These are phyloP conservation scores for Hyphopichia burtonii DNA, from an alignment of 1,139 yeast genomes.

Conservation along the genomic window DNA sequence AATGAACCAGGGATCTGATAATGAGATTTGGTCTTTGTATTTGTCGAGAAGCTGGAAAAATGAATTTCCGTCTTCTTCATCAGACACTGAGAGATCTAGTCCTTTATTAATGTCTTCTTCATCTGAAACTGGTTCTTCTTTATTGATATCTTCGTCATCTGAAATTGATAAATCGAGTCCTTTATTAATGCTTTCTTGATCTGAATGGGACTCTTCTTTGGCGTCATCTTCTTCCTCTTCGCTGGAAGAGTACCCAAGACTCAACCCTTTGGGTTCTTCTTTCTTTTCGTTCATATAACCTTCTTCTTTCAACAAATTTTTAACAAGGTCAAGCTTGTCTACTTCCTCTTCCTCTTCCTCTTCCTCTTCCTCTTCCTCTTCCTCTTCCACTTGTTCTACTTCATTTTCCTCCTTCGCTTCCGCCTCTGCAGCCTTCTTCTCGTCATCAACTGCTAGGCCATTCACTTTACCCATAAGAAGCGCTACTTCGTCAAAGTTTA, in stretches of 20 bases:
- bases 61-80: conserved; percentile 12
- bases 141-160: conserved; percentile 10
- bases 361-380: conserved; percentile 3
- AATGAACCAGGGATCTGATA: conserved; percentile 39
- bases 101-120: conserved; percentile 9
- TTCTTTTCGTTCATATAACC: conserved; percentile 12
- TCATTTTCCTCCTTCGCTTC: conserved; percentile 9
- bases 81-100: conserved; percentile 20
- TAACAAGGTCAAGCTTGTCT: conserved; percentile 10
- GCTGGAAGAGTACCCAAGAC: conserved; percentile 13
- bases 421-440: conserved; percentile 6
- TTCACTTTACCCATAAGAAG: conserved; percentile 30
- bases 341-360: conserved; percentile 6
- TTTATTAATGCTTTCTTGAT: conserved; percentile 5
- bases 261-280: conserved; percentile 4
- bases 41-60: conserved; percentile 25
- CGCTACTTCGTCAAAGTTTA: conserved; percentile 32
- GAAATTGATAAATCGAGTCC: conserved; percentile 21
- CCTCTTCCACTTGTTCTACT: conserved; percentile 3
- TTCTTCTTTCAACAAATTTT: conserved; percentile 18
- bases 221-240: conserved; percentile 9
- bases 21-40: conserved; percentile 23
- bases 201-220: conserved; percentile 6
- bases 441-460: conserved; percentile 19
- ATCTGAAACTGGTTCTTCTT: conserved; percentile 4